Percentiles rank a stretch among this genome's conserved stretches.
Evolutionary conservation across 345 rosid genomes (phyloP).

Genomic region (Aquilaria malaccensis): DNA sequence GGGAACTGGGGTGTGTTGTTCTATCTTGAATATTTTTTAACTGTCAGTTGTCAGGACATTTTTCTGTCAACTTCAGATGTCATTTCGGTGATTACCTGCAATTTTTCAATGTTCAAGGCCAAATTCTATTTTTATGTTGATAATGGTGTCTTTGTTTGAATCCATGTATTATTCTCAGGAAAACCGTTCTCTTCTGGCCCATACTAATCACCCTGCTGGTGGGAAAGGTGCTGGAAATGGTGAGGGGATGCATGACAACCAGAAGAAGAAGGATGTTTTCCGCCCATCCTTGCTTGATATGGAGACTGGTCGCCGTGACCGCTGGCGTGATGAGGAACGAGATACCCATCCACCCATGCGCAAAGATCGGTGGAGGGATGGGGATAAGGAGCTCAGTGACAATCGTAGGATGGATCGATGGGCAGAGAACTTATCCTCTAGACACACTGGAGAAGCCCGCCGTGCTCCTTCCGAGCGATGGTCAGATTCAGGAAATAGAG

Average conservation of each 20-base stretch:
- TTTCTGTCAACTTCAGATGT: slow-evolving; percentile 4
- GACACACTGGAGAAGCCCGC: slow-evolving; percentile 60
- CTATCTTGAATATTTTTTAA: background rate
- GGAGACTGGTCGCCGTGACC: slow-evolving; percentile 69
- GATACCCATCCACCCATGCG: slow-evolving; percentile 58
- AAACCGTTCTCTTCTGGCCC: slow-evolving; percentile 28
- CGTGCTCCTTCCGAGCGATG: slow-evolving; percentile 75
- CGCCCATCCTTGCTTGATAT: slow-evolving; percentile 78
- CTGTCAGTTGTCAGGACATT: background rate
- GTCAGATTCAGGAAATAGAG: slow-evolving; percentile 73
- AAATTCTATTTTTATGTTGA: background rate
- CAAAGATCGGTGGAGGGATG: slow-evolving; percentile 85
- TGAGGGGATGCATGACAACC: slow-evolving; percentile 52
- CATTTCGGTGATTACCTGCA: background rate
- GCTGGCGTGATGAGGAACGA: slow-evolving; percentile 98
- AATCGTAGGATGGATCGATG: slow-evolving; percentile 61
- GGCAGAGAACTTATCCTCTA: slow-evolving; percentile 58
- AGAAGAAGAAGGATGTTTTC: slow-evolving; percentile 76
- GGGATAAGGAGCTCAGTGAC: slow-evolving; percentile 72
- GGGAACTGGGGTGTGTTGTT: slow-evolving; percentile 70
- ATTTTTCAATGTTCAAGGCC: background rate
- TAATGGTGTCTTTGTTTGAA: slow-evolving; percentile 2
- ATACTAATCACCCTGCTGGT: slow-evolving; percentile 34
- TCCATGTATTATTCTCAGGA: slow-evolving; percentile 34
- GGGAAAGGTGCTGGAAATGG: slow-evolving; percentile 44